phyloP scores from a whole-genome alignment of 2,329 filamentous ascomycete species.

The Colletotrichum endophyticum region DNA sequence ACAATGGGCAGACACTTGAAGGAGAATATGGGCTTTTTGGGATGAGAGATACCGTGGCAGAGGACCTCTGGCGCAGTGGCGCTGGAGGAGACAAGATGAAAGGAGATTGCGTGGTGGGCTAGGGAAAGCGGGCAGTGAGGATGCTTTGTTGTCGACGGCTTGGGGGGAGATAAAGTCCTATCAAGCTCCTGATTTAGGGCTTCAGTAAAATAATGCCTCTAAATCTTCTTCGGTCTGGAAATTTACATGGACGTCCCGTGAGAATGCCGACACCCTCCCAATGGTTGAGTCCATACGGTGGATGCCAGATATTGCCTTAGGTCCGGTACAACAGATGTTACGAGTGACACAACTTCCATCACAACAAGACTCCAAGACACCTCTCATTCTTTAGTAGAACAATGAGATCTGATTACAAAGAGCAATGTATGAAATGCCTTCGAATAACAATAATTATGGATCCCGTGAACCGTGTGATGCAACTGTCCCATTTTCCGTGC shows the following conservation, averaged over 20 bases:
- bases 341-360: background rate
- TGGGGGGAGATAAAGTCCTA: background rate
- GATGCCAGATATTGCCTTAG: background rate
- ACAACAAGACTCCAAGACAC: background rate
- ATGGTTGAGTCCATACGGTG: background rate
- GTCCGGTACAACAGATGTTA: background rate
- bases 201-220: background rate
- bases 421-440: background rate
- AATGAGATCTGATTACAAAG: background rate
- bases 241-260: background rate
- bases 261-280: rapidly evolving
- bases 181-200: background rate
- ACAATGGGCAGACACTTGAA: background rate
- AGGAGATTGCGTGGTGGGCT: background rate
- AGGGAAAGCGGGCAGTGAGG: too few relatives aligned
- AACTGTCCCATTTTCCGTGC: background rate
- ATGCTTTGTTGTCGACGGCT: background rate
- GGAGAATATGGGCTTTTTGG: background rate
- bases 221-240: background rate
- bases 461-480: background rate
- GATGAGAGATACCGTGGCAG: background rate
- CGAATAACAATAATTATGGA: background rate
- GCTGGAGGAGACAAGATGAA: background rate
- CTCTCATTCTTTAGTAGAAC: background rate
- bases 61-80: background rate